Evolutionary conservation across 805 yeast genomes (phyloP).

Genomic region (Saccharomycopsis amapae): DNA sequence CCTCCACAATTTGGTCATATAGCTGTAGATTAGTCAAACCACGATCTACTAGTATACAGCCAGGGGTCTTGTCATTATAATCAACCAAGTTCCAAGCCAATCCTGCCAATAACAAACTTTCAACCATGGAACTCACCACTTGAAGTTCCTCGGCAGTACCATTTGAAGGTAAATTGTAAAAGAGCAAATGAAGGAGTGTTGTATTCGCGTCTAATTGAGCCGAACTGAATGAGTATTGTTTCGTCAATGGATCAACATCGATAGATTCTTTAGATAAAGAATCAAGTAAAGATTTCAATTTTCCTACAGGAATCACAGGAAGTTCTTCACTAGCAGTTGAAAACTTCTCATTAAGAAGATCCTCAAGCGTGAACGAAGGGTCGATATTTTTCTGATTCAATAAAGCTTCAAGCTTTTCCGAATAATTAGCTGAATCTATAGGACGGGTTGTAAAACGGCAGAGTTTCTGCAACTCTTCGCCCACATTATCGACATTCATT

Average conservation of each 20-base stretch:
- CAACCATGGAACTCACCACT: constrained; percentile 39
- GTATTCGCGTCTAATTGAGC: constrained; percentile 42
- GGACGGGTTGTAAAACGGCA: too few species aligned
- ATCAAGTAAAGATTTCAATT: too few species aligned
- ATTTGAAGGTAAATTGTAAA: constrained; percentile 40
- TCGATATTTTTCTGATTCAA: not conserved
- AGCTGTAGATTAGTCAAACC: constrained; percentile 37
- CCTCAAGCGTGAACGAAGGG: constrained; percentile 2
- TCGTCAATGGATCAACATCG: not conserved
- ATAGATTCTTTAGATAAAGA: too few species aligned
- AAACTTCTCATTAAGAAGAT: not conserved
- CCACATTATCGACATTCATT: too few species aligned
- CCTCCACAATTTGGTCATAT: constrained; percentile 52
- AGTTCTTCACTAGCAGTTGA: not conserved
- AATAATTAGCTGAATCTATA: too few species aligned
- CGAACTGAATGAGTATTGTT: not conserved
- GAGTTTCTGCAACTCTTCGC: too few species aligned
- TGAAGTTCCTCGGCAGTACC: not conserved
- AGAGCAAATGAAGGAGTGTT: constrained; percentile 70
- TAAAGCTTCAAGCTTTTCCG: not conserved
- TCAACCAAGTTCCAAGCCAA: constrained; percentile 89
- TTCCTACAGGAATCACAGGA: too few species aligned
- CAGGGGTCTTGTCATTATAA: constrained; percentile 69
- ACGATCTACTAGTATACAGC: constrained; percentile 62
- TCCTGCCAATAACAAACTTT: constrained; percentile 68